phyloP scores from a whole-genome alignment of 345 rosid genomes.

The Bruguiera gymnorhiza region DNA sequence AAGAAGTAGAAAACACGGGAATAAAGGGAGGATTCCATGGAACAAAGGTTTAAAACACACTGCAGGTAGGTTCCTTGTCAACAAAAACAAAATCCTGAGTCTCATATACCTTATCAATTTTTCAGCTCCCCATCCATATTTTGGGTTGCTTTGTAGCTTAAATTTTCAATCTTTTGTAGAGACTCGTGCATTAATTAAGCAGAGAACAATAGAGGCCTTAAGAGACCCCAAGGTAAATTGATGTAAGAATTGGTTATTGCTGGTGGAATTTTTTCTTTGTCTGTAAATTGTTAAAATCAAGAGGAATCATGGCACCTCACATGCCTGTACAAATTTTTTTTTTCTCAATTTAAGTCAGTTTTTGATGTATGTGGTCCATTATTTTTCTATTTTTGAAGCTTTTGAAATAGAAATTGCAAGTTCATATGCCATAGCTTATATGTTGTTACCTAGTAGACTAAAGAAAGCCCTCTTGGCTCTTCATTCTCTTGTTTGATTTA shows the following conservation, averaged over 20 bases:
- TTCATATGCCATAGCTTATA: not conserved
- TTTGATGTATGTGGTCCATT: not conserved
- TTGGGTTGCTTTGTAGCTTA: not conserved
- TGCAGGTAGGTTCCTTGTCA: slow-evolving; percentile 41
- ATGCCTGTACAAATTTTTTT: not conserved
- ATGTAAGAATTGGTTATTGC: slow-evolving; percentile 49
- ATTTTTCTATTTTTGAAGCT: not conserved
- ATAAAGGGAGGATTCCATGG: slow-evolving; percentile 84
- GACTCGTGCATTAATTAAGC: slow-evolving; percentile 66
- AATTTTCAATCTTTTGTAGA: slow-evolving; percentile 38
- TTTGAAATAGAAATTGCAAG: not conserved
- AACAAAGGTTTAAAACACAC: slow-evolving; percentile 74
- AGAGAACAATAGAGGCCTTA: slow-evolving; percentile 83
- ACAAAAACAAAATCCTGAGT: no score
- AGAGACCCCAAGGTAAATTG: slow-evolving; percentile 93
- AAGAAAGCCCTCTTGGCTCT: not conserved
- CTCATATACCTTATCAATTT: slow-evolving; percentile 15
- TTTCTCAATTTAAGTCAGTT: not conserved
- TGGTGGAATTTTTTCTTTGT: slow-evolving; percentile 3
- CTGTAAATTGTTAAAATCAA: slow-evolving; percentile 6
- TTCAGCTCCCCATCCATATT: no score
- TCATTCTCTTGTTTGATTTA: not conserved
- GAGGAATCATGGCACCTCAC: slow-evolving; percentile 2
- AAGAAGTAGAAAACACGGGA: slow-evolving; percentile 63
- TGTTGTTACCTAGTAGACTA: not conserved